Evolutionary conservation across 148 eudicot genomes (phyloP), one percentile per base, ranked within the genome.

Genomic region (Silene latifolia): DNA sequence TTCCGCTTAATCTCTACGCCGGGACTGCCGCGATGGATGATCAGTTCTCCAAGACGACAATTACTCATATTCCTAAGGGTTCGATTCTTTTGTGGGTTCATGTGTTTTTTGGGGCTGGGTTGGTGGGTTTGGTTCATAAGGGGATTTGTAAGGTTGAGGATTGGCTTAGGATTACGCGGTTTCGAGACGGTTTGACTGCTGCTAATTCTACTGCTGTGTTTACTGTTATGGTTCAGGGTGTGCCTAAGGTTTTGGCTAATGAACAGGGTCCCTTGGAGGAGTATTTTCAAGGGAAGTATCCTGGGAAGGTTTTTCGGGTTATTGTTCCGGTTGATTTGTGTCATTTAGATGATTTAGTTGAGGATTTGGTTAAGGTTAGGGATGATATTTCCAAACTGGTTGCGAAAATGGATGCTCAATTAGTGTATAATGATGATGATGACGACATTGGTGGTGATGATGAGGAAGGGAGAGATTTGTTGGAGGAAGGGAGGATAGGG

Each of bases 291-390:
- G 78, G 80, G 46, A 86, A 83, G 87, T 95, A 92, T 74, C 97
- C 98, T 0, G 93, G 92, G n/a, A 92, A 92, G 77, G 85, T 95
- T 23, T 88, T 80, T 79, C 84, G 71, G 74, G 88, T 95, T 17
- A 84, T 95, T 57, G 89, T 95, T 71, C 98, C 98, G 1, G 81
- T 95, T 92, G 98, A 95, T 85, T 87, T 95, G 82, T 89, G 93
- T 69, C 86, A 91, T 25, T 81, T 95, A 75, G 97, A 95, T 76
- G 96, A 92, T 85, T 85, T 90, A 61, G 97, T 82, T 8, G 84
- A 91, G 53, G 93, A 92, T 39, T 77, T 95, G 83, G 89, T 95
- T 4, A 84, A 79, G 82, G 96, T 88, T 75, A 86, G 96, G 77
- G 93, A 95, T 68, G 86, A 86, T 23, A 88, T 95, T 68, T 74